phyloP scores from a whole-genome alignment of 495 filamentous ascomycete genomes.

The Daldinia decipiens region DNA sequence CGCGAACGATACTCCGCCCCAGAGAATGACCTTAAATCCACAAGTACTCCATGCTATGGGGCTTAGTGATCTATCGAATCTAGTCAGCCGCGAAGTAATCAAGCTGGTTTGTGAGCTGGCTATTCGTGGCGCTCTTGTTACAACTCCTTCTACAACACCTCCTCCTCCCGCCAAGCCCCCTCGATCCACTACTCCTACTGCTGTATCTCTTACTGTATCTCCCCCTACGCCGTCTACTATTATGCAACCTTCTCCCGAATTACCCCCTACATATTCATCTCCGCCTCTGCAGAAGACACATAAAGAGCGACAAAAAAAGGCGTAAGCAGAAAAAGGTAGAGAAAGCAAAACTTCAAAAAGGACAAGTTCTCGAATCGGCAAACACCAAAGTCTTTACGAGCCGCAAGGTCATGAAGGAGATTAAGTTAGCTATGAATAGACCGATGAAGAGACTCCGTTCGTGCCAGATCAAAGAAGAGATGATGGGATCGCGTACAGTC shows the following conservation, averaged over 20 bases:
- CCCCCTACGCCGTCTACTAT: not conserved
- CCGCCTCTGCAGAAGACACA: not conserved
- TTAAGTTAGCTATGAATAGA: not conserved
- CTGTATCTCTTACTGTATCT: not conserved
- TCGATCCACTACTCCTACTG: not conserved
- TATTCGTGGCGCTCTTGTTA: not conserved
- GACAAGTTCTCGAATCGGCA: not conserved
- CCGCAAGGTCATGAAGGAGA: not conserved
- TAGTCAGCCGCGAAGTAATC: not conserved
- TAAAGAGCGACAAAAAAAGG: not conserved
- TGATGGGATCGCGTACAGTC: not conserved
- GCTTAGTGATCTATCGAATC: not conserved
- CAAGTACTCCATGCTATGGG: slow-evolving; percentile 2
- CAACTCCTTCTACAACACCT: not conserved
- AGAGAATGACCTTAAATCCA: not conserved
- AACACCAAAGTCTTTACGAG: not conserved
- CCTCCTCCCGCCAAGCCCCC: not conserved
- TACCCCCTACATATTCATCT: not conserved
- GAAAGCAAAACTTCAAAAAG: not conserved
- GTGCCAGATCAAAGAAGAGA: not conserved
- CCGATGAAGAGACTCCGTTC: not conserved
- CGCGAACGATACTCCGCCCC: not conserved
- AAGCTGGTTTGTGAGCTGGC: not conserved
- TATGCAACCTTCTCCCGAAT: not conserved
- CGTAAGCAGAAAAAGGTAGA: not conserved